Base-by-base conservation (phyloP, 164 flowering plant species). In the Vitis amurensis region DNA sequence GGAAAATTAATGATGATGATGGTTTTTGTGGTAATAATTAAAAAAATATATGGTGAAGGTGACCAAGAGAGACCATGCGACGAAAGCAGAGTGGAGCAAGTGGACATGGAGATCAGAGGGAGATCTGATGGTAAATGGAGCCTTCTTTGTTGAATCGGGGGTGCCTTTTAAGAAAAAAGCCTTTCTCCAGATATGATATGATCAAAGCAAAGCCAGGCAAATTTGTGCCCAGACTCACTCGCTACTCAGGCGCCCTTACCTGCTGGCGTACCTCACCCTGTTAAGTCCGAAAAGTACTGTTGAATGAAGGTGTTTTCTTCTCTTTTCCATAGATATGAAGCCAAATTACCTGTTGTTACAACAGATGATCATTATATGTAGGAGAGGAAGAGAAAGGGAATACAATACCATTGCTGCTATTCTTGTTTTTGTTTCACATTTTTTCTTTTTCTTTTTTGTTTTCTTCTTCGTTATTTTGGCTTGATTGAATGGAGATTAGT, bases 21-120 rank as follows among this genome's bases (percentile, higher is more conserved):
- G 27, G 27, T 23, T 23, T 23, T 23, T 23, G 27, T 23, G 27
- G 27, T 23, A 23, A 23, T 23, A 23, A 23, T 15, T 3, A 16
- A 47, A 11, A 19, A 10, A 17, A 10, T n/a, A 29, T 0, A 59
- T n/a, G 57, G 27, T 59, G 64, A 44, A 90, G 94, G 85, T 89
- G 71, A 90, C 95, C 0, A 88, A 93, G 80, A 89, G 98, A 74
- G 88, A 84, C n/a, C 79, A 83, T 11, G 80, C 89, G 8, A 3
- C 66, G 0, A 73, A 79, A 57, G 58, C 52, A 0, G 79, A 10
- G 31, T 90, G 98, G 96, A 79, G 62, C 69, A 29, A 62, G 0
- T 89, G 97, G 96, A 77, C 70, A 66, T 93, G 97, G 97, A 87
- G 78, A 76, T 93, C 98, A 14, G 83, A 88, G 55, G 78, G 82